Percentiles rank a stretch among this genome's conserved stretches.
phyloP scores from a whole-genome alignment of 164 flowering plant species.

The Aristolochia fimbriata region DNA sequence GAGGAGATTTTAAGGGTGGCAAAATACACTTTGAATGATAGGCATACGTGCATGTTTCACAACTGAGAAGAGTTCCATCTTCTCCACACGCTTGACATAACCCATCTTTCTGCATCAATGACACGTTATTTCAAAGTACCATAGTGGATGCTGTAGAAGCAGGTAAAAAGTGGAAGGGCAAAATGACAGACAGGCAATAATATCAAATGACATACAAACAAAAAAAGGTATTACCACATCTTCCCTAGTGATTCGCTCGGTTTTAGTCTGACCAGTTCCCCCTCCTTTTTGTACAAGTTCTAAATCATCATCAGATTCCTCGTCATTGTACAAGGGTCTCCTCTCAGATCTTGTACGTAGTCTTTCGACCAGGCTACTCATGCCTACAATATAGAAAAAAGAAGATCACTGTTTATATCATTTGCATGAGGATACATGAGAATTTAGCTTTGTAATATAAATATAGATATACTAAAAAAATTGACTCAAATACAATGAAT shows the following conservation, averaged over 20 bases:
- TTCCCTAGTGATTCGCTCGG: constrained; percentile 48
- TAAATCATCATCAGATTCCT: constrained; percentile 80
- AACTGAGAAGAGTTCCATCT: constrained; percentile 42
- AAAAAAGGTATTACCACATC: constrained; percentile 49
- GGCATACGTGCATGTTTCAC: constrained; percentile 77
- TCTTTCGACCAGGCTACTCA: constrained; percentile 97
- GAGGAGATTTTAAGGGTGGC: constrained; percentile 60
- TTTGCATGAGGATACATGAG: no score
- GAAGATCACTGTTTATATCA: neutral
- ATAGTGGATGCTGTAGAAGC: no score
- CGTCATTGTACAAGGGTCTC: constrained; percentile 63
- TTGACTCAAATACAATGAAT: no score
- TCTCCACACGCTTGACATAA: constrained; percentile 83
- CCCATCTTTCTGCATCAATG: constrained; percentile 54
- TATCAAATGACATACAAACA: no score
- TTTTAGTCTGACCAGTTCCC: constrained; percentile 19
- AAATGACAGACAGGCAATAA: no score
- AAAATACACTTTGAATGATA: constrained; percentile 83
- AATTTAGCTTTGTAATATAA: no score
- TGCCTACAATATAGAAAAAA: constrained; percentile 18
- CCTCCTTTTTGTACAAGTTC: constrained; percentile 27
- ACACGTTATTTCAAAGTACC: neutral
- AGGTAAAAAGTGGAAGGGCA: no score
- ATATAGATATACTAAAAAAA: no score
- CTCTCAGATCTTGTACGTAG: constrained; percentile 83